Evolutionary conservation across 176 grass and related monocot genomes (phyloP).

Genomic region (Zoysia pacifica): DNA sequence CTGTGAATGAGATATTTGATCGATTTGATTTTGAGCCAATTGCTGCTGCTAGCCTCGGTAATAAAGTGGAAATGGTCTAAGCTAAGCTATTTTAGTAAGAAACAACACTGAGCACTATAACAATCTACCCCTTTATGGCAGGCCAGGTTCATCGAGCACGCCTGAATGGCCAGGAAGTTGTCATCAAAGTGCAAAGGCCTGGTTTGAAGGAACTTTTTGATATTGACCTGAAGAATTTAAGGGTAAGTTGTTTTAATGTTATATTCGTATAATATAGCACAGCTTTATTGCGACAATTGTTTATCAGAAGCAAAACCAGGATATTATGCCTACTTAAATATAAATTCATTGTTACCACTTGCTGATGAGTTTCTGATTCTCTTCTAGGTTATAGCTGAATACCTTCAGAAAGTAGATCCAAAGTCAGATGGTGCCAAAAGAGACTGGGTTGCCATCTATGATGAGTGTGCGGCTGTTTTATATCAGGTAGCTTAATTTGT

Average conservation of each 20-base stretch:
- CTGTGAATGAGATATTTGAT: slow-evolving; percentile 83
- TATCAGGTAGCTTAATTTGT: slow-evolving; percentile 68
- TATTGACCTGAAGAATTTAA: slow-evolving; percentile 98
- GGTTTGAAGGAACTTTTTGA: slow-evolving; percentile 96
- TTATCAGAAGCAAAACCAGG: slow-evolving; percentile 17
- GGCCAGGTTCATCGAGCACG: slow-evolving; percentile 96
- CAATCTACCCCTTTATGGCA: slow-evolving; percentile 58
- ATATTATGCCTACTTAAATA: slow-evolving; percentile 9
- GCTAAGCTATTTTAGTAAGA: slow-evolving; percentile 10
- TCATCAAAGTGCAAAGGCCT: slow-evolving; percentile 97
- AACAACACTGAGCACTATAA: slow-evolving; percentile 37
- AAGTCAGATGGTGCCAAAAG: slow-evolving; percentile 98
- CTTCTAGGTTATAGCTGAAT: slow-evolving; percentile 92
- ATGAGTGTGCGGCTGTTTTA: slow-evolving; percentile 90
- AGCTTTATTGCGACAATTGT: not conserved
- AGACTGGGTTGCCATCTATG: slow-evolving; percentile 99
- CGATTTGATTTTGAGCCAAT: slow-evolving; percentile 96
- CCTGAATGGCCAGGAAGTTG: slow-evolving; percentile 87
- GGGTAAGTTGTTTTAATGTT: slow-evolving; percentile 47
- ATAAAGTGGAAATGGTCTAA: slow-evolving; percentile 24
- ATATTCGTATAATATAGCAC: not conserved
- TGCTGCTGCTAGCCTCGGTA: slow-evolving; percentile 99
- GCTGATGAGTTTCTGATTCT: slow-evolving; percentile 34
- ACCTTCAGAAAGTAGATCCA: slow-evolving; percentile 97
- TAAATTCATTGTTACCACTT: slow-evolving; percentile 31